Evolutionary conservation across 2,329 filamentous ascomycete species (phyloP).

Genomic region (Parafenestella ontariensis): DNA sequence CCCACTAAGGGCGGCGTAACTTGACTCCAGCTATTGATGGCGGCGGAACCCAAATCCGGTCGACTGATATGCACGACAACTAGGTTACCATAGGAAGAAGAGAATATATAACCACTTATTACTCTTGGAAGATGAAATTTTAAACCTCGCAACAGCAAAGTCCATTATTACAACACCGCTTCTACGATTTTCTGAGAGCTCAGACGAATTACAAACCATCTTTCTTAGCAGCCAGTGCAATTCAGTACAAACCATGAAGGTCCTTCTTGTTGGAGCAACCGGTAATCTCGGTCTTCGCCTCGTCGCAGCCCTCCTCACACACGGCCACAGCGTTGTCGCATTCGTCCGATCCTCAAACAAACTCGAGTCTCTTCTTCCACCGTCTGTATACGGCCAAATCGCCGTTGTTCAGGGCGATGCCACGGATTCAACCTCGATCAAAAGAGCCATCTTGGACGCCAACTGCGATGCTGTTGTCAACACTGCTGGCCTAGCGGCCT

Average conservation of each 20-base stretch:
- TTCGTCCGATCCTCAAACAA: slow-evolving; percentile 52
- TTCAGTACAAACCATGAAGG: slow-evolving; percentile 42
- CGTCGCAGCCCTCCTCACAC: slow-evolving; percentile 46
- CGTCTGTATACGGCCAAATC: slow-evolving; percentile 38
- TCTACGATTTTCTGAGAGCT: no score
- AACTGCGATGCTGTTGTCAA: slow-evolving; percentile 52
- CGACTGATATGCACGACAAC: no score
- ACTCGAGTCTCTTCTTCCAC: slow-evolving; percentile 46
- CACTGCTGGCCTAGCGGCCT: slow-evolving; percentile 49
- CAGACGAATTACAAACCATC: no score
- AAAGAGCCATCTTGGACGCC: slow-evolving; percentile 45
- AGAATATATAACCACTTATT: no score
- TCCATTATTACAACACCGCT: no score
- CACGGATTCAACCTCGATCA: slow-evolving; percentile 44
- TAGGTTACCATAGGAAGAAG: no score
- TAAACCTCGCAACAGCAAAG: no score
- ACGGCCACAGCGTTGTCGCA: slow-evolving; percentile 48
- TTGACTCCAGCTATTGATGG: no score
- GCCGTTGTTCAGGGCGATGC: slow-evolving; percentile 50
- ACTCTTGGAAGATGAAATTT: no score
- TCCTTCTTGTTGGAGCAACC: slow-evolving; percentile 51
- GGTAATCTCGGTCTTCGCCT: slow-evolving; percentile 50
- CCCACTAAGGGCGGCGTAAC: no score
- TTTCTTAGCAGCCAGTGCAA: not conserved
- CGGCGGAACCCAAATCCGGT: no score